Base-by-base conservation (phyloP, 1,284 basidiomycete species). In the Austropuccinia psidii region DNA sequence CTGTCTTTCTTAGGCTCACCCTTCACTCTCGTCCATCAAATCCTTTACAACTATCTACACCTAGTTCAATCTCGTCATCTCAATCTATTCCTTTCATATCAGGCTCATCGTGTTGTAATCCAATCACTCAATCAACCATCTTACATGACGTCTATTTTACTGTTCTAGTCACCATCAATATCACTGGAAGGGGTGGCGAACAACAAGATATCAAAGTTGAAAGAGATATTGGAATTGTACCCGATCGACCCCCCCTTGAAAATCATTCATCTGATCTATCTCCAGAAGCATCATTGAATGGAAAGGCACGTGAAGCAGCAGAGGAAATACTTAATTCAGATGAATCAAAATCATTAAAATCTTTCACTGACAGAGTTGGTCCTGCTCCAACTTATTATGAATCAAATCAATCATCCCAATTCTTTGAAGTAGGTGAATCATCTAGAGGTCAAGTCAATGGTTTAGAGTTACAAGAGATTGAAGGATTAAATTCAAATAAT, bases 311-410 rank as follows among this genome's bases (percentile, higher is more conserved):
- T 6, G 65, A 67, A 49, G 65, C 65, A 29, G 43, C 43, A n/a
- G 65, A 33, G n/a, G 65, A 54, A 19, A 17, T 21, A 50, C 29
- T 45, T 37, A 24, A 49, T 11, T 24, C 47, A n/a, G 49, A 54
- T n/a, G 49, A 55, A 29, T 31, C 31, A 8, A 31, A n/a, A n/a
- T n/a, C n/a, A n/a, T n/a, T n/a, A n/a, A n/a, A n/a, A n/a, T n/a
- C n/a, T n/a, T n/a, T n/a, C n/a, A n/a, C n/a, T n/a, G n/a, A n/a
- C n/a, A n/a, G n/a, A n/a, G n/a, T n/a, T n/a, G 57, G 6, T 37
- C 65, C 64, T 17, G 66, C 66, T 24, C 66, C 66, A 15, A 58
- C 54, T 11, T 69, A 69, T 21, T n/a, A 57, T 39, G 68, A 70
- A 49, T 33, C 43, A 9, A 45, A 70, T 9, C 29, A 43, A 21